Conservation (phyloP, 164 flowering plant species). For the Macadamia tetraphylla region DNA sequence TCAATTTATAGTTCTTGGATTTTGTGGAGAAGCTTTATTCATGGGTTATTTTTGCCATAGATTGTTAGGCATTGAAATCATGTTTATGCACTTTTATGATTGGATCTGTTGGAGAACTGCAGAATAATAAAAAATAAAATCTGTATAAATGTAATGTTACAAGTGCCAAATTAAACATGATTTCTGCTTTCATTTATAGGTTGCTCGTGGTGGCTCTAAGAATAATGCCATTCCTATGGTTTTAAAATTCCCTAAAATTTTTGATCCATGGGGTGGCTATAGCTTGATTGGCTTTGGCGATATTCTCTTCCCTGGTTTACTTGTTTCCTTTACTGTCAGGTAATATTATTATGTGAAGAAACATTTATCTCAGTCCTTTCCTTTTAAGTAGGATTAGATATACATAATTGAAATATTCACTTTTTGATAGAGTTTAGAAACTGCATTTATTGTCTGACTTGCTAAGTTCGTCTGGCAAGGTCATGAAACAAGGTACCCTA, state of each 20-base stretch:
- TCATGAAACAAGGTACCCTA: neutral
- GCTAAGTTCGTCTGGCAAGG: neutral
- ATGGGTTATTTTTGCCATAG: too few relatives aligned
- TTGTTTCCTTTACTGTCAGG: constrained; percentile 67
- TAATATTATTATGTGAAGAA: constrained; percentile 5
- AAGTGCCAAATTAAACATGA: neutral
- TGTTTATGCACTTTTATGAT: too few relatives aligned
- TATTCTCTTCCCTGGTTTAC: constrained; percentile 62
- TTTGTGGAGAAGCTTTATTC: too few relatives aligned
- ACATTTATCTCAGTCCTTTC: neutral
- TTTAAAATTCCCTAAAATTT: constrained; percentile 60
- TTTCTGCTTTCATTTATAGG: constrained; percentile 2
- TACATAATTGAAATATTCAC: neutral
- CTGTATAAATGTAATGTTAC: too few relatives aligned
- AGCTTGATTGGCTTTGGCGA: constrained; percentile 76
- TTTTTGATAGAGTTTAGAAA: neutral
- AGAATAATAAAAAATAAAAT: too few relatives aligned
- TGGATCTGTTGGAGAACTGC: too few relatives aligned
- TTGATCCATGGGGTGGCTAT: constrained; percentile 80
- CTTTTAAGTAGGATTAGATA: neutral
- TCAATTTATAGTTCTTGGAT: too few relatives aligned
- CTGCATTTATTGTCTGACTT: neutral
- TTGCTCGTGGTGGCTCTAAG: constrained; percentile 33
- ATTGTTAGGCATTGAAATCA: too few relatives aligned
- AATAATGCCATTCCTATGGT: constrained; percentile 73